These are phyloP conservation scores for Rhinocladiella mackenziei DNA, from an alignment of 2,329 filamentous ascomycete species.

Conservation along the genomic window DNA sequence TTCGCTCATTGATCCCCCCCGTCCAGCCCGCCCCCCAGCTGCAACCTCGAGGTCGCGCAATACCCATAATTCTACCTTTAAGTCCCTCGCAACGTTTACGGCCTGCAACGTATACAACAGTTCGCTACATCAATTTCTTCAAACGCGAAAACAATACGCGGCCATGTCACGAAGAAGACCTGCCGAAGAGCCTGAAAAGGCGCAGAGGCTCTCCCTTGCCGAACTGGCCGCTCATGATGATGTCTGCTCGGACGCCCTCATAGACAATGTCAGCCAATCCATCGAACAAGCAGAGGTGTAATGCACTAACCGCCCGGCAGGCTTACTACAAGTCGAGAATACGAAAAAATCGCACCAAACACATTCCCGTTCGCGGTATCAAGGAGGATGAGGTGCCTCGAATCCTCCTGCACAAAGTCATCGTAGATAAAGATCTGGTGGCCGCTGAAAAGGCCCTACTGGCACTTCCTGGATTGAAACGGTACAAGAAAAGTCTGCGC, in stretches of 20 bases:
- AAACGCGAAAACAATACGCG: constrained; percentile 10
- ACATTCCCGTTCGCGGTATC: constrained; percentile 77
- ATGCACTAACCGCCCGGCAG: constrained; percentile 46
- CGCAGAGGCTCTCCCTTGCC: constrained; percentile 74
- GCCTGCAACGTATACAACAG: not conserved
- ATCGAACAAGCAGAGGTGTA: constrained; percentile 11
- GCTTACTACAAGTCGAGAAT: constrained; percentile 95
- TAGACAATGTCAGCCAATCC: constrained; percentile 74
- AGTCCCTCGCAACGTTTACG: constrained; percentile 1
- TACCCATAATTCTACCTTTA: too few species aligned
- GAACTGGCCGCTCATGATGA: constrained; percentile 94
- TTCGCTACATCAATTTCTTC: not conserved
- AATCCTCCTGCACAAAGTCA: constrained; percentile 61
- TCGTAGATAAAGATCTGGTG: constrained; percentile 68
- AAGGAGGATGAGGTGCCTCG: constrained; percentile 59
- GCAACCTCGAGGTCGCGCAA: too few species aligned
- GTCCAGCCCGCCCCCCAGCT: constrained; percentile 1
- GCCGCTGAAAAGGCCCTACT: constrained; percentile 70
- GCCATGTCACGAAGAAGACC: constrained; percentile 25
- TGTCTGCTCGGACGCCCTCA: constrained; percentile 86
- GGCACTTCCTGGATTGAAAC: constrained; percentile 66
- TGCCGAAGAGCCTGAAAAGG: constrained; percentile 21
- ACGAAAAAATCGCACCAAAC: constrained; percentile 86
- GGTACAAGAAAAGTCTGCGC: constrained; percentile 64
- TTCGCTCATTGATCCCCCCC: constrained; percentile 18